Base-by-base conservation (phyloP, 345 rosid species). In the Geranium brycei region DNA sequence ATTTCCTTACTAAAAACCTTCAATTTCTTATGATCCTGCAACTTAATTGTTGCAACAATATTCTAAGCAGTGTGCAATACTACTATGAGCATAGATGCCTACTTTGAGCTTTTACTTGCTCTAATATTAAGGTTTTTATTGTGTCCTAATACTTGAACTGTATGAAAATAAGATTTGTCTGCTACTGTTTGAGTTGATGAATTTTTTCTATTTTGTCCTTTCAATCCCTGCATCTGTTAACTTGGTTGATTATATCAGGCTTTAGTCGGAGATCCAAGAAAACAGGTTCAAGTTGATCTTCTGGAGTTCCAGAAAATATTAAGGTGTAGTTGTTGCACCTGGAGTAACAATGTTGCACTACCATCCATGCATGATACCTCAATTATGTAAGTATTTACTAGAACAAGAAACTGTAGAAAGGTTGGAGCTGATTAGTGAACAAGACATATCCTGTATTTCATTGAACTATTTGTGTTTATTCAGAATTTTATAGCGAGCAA, bases 311-410 rank as follows among this genome's bases (percentile, higher is more conserved):
- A 76, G 69, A 79, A 64, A 60, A 81, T 78, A 62, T 79, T 93
- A 31, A 65, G 64, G 31, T 90, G 99, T 74, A 67, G 78, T 66
- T 92, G 98, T 77, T 93, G 97, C 80, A 67, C 68, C 31, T 76
- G 77, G 61, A 73, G 73, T 30, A 66, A 80, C 71, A 73, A 59
- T 40, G 61, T 71, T 59, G 75, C 80, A 11, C 73, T 69, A 71
- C 86, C 91, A 65, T 81, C 91, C 30, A 80, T 87, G 97, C 87
- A 85, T 10, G 99, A 92, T 68, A 80, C 97, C 0, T 87, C 99
- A 56, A 85, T 93, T 61, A 75, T 90, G 99, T 93, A 80, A 84
- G 96, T 73, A 16, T 18, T 64, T 69, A 7, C 57, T 56, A 3
- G n/a, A 41, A 4, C 47, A 35, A 35, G 18, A 58, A 19, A 18